These are phyloP conservation scores for Paecilomyces sp. DNA, from an alignment of 2,329 filamentous ascomycete species.

Conservation along the genomic window DNA sequence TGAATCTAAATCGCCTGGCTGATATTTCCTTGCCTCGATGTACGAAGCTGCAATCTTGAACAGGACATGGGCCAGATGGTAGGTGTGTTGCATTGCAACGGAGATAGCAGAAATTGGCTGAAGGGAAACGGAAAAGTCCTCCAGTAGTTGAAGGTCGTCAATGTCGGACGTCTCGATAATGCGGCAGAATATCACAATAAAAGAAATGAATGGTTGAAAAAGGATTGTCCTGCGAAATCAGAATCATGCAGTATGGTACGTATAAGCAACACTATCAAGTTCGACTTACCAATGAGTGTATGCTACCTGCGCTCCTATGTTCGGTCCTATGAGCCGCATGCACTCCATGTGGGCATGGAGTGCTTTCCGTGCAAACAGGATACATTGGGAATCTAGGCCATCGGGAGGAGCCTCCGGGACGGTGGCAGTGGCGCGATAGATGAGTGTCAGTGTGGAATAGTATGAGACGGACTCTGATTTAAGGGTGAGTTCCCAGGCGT, in stretches of 20 bases:
- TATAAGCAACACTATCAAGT: background rate
- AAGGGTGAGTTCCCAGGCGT: background rate
- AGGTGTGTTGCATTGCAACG: background rate
- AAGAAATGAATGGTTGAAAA: background rate
- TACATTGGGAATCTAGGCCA: background rate
- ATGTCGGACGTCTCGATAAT: background rate
- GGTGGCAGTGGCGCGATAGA: background rate
- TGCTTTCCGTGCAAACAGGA: background rate
- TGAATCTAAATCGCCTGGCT: background rate
- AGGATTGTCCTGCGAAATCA: background rate
- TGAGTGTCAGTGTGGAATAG: background rate
- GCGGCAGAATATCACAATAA: background rate
- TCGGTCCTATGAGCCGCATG: background rate
- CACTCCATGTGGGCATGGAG: background rate
- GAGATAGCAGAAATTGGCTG: background rate
- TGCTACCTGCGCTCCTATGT: background rate
- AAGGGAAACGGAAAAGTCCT: background rate
- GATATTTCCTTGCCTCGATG: background rate
- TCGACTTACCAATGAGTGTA: background rate
- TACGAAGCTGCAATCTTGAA: background rate
- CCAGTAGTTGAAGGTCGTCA: background rate
- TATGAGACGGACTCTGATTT: background rate
- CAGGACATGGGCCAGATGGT: background rate
- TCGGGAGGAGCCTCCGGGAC: background rate
- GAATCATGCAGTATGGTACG: background rate